Base-by-base conservation (phyloP, 176 grass and related monocot species). In the Eragrostis nindensis region DNA sequence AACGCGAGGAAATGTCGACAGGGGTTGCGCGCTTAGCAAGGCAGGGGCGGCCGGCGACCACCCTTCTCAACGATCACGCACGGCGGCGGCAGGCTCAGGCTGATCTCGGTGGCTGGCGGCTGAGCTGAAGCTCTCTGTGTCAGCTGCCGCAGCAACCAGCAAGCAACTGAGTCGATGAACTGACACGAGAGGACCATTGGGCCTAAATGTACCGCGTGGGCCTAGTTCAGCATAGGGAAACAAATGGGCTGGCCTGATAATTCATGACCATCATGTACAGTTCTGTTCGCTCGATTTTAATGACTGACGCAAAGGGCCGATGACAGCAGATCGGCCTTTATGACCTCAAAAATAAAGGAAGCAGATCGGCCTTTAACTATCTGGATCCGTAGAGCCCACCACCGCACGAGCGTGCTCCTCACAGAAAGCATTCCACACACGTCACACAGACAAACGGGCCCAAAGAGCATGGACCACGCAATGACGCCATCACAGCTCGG, bases 391-490 rank as follows among this genome's bases (percentile, higher is more conserved):
- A 32, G 63, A 66, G 63, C 36, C 63, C 63, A 40, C 16, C 63
- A 54, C 52, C 17, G 7, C 17, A 54, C 52, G 52, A 21, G 17
- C 42, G 42, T 5, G 8, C 9, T 10, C 5, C 42, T 66, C 63
- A 40, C 32, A 11, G 14, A 6, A 39, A 3, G 17, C 45, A 46
- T 46, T 44, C 12, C 45, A 12, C 12, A 46, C 45, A 46, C 45
- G 7, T 12, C 7, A 17, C 36, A n/a, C 63, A n/a, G 36, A 41
- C 32, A 68, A 18, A 8, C 43, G 66, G 66, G 39, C 19, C 39
- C 7, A 2, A 0, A 0, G 0, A 0, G 18, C 7, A 18, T 6
- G 49, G 15, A 52, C 49, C 49, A 10, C 9, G 9, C 4, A 10
- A 10, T 44, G 42, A 44, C 42, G 42, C 42, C 6, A 8, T 5